Evolutionary conservation across 495 filamentous ascomycete genomes (phyloP), one percentile per base, ranked within the genome.

Genomic region (Lindgomyces ingoldianus): DNA sequence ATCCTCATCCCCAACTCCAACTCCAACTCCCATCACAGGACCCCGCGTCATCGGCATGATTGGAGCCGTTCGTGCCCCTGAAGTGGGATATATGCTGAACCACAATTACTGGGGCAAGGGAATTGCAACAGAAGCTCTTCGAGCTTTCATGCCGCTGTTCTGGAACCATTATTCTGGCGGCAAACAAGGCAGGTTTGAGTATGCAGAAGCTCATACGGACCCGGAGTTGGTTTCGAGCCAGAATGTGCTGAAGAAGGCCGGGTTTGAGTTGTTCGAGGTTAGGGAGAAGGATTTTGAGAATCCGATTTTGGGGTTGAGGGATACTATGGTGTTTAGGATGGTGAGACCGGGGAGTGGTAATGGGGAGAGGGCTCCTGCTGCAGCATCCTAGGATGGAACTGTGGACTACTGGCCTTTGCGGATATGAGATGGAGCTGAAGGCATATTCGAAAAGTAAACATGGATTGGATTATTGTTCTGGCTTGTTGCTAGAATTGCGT

Each of bases 1-100:
- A 42, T 21, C 49, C 33, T 14, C 21, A 21, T 29, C 57, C 25
- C n/a, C n/a, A 11, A 22, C 2, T 19, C 12, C 9, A 26, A 49
- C 22, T 10, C 45, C 24, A 18, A 0, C 27, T 10, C 50, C 36
- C 12, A n/a, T 19, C 29, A 36, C 42, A 50, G 50, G 8, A 29
- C 57, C 61, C 33, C 67, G 60, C 25, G 67, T 72, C 44, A 72
- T 72, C 24, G 70, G 70, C 21, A 21, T 67, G 11, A 57, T 72
- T 19, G 70, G 70, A 11, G 67, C 67, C 9, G 57, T 67, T 8
- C 52, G 70, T 25, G 59, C 60, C 12, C 70, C 67, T 30, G 70
- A 72, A 64, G 44, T 72, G 1, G 70, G 70, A 56, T 72, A 72
- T 33, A 67, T 69, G 62, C 46, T 72, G 27, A 63, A 70, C 24